Evolutionary conservation across 768 basidiomycete species (phyloP), one percentile per base, ranked within the genome.

Genomic region (Stropharia rugosoannulata): DNA sequence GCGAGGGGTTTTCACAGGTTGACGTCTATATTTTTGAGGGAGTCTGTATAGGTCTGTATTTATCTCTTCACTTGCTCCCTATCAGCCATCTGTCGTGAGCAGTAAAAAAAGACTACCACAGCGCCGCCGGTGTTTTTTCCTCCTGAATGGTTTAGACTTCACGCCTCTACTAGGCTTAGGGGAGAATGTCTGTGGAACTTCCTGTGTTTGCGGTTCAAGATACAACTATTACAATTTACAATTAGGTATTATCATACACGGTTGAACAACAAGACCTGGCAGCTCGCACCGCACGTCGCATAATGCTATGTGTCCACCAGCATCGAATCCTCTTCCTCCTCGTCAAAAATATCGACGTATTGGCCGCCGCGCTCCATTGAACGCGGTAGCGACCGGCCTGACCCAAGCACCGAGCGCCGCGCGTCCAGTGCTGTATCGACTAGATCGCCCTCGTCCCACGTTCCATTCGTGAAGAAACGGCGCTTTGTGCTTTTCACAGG

Each of bases 401-500:
- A 57, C 12, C 60, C 61, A 42, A 59, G 40, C 22, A 56, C 38
- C 29, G 57, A 49, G 10, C 54, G 29, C 18, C 49, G 43, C 49
- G 43, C 56, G 22, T 62, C 57, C 13, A 60, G 59, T 19, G 36
- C 54, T 5, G 44, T 56, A 52, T 64, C 62, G 12, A 63, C 61
- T 12, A 50, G 56, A 27, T 65, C 70, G 2, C 64, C 62, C 18
- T 71, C 70, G 22, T 77, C 75, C 76, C 72, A 75, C 25, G 60
- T 64, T 2, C 64, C 70, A 47, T 78, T 82, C 63, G 80, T 78
- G 73, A 88, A 89, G 68, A 89, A 88, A 49, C 80, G 73, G 49
- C 87, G 67, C 54, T 76, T 79, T 9, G 72, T 64, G 47, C 64
- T 69, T 52, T 72, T 64, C 13, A 57, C 54, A 25, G 68, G 61